Base-by-base conservation (phyloP, 2,329 filamentous ascomycete genomes). In the Westerdykella sp. region DNA sequence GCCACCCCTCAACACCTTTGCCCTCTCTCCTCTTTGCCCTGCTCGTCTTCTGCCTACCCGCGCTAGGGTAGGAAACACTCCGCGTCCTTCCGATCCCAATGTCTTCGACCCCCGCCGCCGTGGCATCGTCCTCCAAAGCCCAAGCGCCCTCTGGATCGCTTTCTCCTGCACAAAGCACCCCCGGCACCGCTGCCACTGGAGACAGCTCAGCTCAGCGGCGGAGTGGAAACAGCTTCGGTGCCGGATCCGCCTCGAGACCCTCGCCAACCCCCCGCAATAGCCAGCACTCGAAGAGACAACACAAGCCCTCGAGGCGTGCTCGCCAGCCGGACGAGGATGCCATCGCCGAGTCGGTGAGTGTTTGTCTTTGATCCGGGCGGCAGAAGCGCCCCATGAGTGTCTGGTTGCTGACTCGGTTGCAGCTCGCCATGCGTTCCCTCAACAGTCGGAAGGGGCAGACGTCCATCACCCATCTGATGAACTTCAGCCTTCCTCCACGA, bases 391-490 rank as follows among this genome's bases (percentile, higher is more conserved):
- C 32, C 3, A 9, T 35, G n/a, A 14, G 2, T 14, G 10, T 1
- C 30, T 12, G 5, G 22, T 22, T 41, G 44, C 54, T 59, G 51
- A 59, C 44, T 34, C 55, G 41, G 25, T 28, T 48, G 53, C 56
- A 77, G 79, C 74, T 74, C 69, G 77, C 74, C 69, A 84, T 82
- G 77, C 76, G 71, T 63, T 78, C 78, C 41, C 74, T 78, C 47
- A 81, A 72, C 55, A 81, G 81, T 57, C 84, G 93, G 46, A 87
- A 93, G 58, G 93, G 93, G 42, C 91, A 96, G 69, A 96, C 89
- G 42, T 95, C 87, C 59, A 98, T 98, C 63, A 97, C 93, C 34
- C 93, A 98, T 68, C 73, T 98, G 44, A 86, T 98, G 76, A 91
- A 91, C 72, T 95, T 96, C 68, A 82, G 85, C 36, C 74, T 88